A percentile compares a stretch with the other conserved stretches of the same genome.
Evolutionary conservation across 495 filamentous ascomycete species (phyloP).

Genomic region (Schizothecium vesticola): DNA sequence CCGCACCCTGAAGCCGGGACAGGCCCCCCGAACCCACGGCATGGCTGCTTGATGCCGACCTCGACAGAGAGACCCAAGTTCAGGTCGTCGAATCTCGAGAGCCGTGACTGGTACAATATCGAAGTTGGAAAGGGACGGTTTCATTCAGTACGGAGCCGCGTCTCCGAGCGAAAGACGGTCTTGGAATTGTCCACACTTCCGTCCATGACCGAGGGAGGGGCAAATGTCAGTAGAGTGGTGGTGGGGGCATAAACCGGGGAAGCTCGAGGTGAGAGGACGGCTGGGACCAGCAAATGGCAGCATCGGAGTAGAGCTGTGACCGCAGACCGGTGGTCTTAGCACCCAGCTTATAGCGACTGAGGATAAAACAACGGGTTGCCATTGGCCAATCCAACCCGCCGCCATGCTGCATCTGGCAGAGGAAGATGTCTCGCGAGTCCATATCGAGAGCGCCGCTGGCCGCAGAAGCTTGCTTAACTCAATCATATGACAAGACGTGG

Average conservation of each 20-base stretch:
- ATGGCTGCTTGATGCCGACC: not conserved
- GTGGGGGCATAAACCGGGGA: constrained; percentile 26
- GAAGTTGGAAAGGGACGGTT: constrained; percentile 10
- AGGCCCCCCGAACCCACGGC: not conserved
- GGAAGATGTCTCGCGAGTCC: constrained; percentile 8
- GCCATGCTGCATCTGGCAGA: constrained; percentile 17
- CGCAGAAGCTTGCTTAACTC: not conserved
- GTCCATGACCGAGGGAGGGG: constrained; percentile 2
- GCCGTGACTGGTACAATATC: not conserved
- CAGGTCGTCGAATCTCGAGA: not conserved
- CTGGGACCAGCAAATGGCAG: constrained; percentile 20
- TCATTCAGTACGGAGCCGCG: constrained; percentile 17
- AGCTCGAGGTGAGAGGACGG: constrained; percentile 18
- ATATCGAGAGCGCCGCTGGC: constrained; percentile 9
- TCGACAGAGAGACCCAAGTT: not conserved
- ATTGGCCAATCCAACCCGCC: constrained; percentile 18
- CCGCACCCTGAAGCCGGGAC: not conserved
- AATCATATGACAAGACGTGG: not conserved
- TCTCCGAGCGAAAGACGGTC: constrained; percentile 12
- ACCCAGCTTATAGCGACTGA: constrained; percentile 16
- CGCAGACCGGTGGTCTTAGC: constrained; percentile 16
- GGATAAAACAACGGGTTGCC: not conserved
- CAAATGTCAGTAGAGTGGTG: not conserved
- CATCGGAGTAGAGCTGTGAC: constrained; percentile 11
- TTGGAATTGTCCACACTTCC: not conserved